A percentile compares a stretch with the other conserved stretches of the same genome.
phyloP scores from a whole-genome alignment of 768 basidiomycete species.

The Suillus spraguei region DNA sequence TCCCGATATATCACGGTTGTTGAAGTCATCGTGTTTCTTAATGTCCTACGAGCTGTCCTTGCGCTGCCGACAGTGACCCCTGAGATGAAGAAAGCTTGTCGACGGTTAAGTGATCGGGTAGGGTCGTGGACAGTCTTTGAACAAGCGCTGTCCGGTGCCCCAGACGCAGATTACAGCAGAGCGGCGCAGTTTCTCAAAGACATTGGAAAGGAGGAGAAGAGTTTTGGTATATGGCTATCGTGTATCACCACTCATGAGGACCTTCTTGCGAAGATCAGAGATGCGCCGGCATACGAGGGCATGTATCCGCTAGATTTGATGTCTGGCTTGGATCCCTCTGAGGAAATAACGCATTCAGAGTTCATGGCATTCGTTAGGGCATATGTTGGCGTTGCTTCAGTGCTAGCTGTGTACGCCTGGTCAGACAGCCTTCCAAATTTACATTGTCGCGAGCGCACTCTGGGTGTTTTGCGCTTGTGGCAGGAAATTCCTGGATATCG shows the following conservation, averaged over 20 bases:
- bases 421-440: conserved; percentile 74
- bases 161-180: conserved; percentile 49
- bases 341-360: conserved; percentile 47
- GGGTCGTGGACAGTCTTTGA: conserved; percentile 62
- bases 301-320: conserved; percentile 47
- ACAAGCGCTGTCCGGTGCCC: conserved; percentile 54
- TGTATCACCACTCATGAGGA: conserved; percentile 65
- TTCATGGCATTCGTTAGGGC: conserved; percentile 69
- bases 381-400: conserved; percentile 64
- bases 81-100: conserved; percentile 46
- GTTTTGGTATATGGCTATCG: conserved; percentile 73
- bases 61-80: conserved; percentile 37
- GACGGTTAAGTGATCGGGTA: conserved; percentile 51
- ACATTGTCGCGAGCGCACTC: conserved; percentile 60
- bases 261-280: conserved; percentile 47
- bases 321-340: conserved; percentile 36
- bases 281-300: conserved; percentile 53
- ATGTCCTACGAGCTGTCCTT: conserved; percentile 40
- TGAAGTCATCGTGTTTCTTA: conserved; percentile 41
- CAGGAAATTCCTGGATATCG: conserved; percentile 64
- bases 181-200: conserved; percentile 60
- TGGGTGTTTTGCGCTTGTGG: conserved; percentile 53
- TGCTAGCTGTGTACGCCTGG: conserved; percentile 78
- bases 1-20: conserved; percentile 58
- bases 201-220: conserved; percentile 62